These are phyloP conservation scores for Candida gorgasii DNA, from an alignment of 805 yeast genomes.

Conservation along the genomic window DNA sequence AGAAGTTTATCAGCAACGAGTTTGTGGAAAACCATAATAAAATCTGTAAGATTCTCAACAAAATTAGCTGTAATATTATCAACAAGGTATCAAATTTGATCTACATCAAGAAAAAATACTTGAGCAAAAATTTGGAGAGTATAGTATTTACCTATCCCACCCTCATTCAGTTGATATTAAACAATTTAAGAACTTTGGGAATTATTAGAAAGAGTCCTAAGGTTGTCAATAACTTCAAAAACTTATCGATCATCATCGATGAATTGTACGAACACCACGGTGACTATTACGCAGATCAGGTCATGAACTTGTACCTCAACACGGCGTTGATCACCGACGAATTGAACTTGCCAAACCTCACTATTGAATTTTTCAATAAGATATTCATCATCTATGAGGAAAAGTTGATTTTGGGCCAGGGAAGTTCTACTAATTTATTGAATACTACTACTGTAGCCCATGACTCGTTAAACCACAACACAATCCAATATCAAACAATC, in stretches of 20 bases:
- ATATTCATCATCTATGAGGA: constrained; percentile 84
- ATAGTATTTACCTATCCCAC: constrained; percentile 75
- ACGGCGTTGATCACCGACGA: constrained; percentile 83
- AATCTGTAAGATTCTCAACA: constrained; percentile 68
- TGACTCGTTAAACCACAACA: constrained; percentile 45
- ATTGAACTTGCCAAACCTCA: constrained; percentile 63
- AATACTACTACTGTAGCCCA: constrained; percentile 25
- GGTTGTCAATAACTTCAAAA: constrained; percentile 65
- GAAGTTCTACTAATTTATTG: constrained; percentile 3
- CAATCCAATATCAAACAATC: constrained; percentile 51
- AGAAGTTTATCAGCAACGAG: constrained; percentile 32
- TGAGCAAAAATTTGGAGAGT: constrained; percentile 56
- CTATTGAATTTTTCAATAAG: constrained; percentile 87
- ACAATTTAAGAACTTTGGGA: constrained; percentile 53
- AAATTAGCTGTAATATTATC: constrained; percentile 48
- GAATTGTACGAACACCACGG: constrained; percentile 55
- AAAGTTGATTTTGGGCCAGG: constrained; percentile 31
- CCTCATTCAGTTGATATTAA: constrained; percentile 60
- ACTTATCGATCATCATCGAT: constrained; percentile 64
- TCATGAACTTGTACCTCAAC: constrained; percentile 56
- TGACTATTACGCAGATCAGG: constrained; percentile 30
- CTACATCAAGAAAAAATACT: constrained; percentile 42
- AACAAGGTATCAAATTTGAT: constrained; percentile 33
- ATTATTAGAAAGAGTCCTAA: constrained; percentile 28
- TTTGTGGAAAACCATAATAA: constrained; percentile 54